Base-by-base conservation (phyloP, 306 rosid species). In the Sicyos edulis region DNA sequence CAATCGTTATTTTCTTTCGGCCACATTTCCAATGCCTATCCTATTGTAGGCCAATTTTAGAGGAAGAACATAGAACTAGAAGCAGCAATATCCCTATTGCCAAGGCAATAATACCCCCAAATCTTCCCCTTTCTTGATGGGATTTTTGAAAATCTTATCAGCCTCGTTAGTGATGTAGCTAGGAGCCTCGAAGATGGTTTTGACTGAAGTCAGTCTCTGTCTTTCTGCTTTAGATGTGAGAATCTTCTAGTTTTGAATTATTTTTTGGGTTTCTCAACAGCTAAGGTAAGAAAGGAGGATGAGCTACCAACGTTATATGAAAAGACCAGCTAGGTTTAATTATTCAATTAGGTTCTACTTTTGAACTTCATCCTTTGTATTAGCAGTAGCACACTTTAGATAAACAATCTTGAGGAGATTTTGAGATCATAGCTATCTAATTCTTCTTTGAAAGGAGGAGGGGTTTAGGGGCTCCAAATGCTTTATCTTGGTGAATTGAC, bases 381-480 rank as follows among this genome's bases (percentile, higher is more conserved):
- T 56, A 56, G 22, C 26, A 56, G 21, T 56, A 56, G 22, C 26
- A 56, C 34, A 29, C 10, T 29, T 16, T 5, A 4, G 62, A 10
- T 17, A 56, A 56, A 10, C 7, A 10, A 1, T 9, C 34, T 1
- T 11, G 34, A 56, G 34, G 62, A 56, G 6, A 55, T 20, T 19
- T 55, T 53, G 12, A 21, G 24, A 54, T 8, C 8, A n/a, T 54
- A 32, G 58, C 58, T 54, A n/a, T 17, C 22, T 54, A 54, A n/a
- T 54, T 54, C 58, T 54, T 54, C 58, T 54, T 54, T 54, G 58
- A 54, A 54, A 54, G 24, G 58, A 54, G 24, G 58, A 32, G 37
- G 37, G 37, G 37, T 32, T 32, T 32, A 32, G 37, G 37, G 44
- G 44, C 44, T 37, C 44, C 44, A 1, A 7, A 37, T 5, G 44